Evolutionary conservation across 139 green algal species (phyloP).

Genomic region (Eudorina sp.): DNA sequence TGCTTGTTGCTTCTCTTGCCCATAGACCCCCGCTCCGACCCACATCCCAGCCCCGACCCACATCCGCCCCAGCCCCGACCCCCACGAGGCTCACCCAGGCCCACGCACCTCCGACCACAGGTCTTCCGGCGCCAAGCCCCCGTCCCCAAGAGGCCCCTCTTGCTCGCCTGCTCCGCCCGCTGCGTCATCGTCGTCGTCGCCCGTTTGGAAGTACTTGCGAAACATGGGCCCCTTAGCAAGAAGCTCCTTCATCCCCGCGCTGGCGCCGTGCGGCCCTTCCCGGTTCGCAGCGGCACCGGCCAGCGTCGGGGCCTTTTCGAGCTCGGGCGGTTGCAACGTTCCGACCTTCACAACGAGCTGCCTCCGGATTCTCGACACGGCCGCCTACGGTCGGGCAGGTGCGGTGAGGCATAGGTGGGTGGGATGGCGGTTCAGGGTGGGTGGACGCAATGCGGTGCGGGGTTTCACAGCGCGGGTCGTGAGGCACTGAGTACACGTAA

Average conservation of each 20-base stretch:
- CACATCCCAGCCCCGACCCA: too few relatives aligned
- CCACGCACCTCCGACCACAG: constrained; percentile 55
- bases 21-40: too few relatives aligned
- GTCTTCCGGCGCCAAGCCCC: constrained; percentile 46
- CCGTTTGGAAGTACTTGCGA: constrained; percentile 73
- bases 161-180: background rate
- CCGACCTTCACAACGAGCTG: constrained; percentile 62
- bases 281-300: background rate
- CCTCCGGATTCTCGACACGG: constrained; percentile 62
- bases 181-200: constrained; percentile 57
- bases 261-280: background rate
- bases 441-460: too few relatives aligned
- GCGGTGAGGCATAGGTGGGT: background rate
- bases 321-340: constrained; percentile 9
- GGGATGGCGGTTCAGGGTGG: too few relatives aligned
- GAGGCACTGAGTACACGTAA: background rate
- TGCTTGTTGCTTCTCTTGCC: too few relatives aligned
- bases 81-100: too few relatives aligned
- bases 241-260: constrained; percentile 14
- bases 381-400: too few relatives aligned
- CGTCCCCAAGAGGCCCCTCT: constrained; percentile 47
- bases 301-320: background rate
- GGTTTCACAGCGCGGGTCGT: too few relatives aligned
- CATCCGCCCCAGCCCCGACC: too few relatives aligned
- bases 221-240: constrained; percentile 57